Conservation (phyloP, 2,329 filamentous ascomycete species). For the Lojkania enalia region DNA sequence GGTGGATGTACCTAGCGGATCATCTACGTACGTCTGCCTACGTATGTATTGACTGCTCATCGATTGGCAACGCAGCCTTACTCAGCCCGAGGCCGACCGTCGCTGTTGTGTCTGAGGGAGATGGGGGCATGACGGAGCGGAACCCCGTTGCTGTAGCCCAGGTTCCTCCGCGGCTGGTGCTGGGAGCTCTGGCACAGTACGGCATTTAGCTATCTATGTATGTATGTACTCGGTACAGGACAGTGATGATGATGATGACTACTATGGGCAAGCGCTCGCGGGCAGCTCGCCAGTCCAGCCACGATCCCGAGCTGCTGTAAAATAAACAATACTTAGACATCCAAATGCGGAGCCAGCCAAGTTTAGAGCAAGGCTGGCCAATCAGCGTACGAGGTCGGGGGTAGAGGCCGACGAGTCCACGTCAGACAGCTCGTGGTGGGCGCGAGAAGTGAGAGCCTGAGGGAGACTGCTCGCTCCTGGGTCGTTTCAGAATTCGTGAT, state of each 20-base stretch:
- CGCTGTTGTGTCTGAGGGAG: no score
- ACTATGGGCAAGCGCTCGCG: no score
- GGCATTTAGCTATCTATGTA: no score
- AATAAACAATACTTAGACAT: slow-evolving; percentile 11
- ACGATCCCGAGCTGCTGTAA: background rate
- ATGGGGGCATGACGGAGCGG: background rate
- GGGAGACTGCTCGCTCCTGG: slow-evolving; percentile 8
- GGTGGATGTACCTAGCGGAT: no score
- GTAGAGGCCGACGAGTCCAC: slow-evolving; percentile 24
- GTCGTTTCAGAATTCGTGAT: slow-evolving; percentile 30
- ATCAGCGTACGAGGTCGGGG: slow-evolving; percentile 18
- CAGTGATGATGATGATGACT: no score
- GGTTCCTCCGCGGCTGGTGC: no score
- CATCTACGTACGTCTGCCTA: no score
- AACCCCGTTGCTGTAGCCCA: no score
- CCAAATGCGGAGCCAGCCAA: slow-evolving; percentile 20
- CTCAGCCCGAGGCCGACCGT: no score
- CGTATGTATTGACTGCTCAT: no score
- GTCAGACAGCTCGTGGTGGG: slow-evolving; percentile 29
- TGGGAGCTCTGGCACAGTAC: no score
- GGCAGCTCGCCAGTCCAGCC: background rate
- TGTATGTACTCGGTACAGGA: no score
- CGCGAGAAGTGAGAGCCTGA: background rate
- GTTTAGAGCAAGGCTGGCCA: slow-evolving; percentile 16
- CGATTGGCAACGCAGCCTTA: background rate